phyloP scores from a whole-genome alignment of 1,284 basidiomycete species.

The Cutaneotrichosporon sp. region DNA sequence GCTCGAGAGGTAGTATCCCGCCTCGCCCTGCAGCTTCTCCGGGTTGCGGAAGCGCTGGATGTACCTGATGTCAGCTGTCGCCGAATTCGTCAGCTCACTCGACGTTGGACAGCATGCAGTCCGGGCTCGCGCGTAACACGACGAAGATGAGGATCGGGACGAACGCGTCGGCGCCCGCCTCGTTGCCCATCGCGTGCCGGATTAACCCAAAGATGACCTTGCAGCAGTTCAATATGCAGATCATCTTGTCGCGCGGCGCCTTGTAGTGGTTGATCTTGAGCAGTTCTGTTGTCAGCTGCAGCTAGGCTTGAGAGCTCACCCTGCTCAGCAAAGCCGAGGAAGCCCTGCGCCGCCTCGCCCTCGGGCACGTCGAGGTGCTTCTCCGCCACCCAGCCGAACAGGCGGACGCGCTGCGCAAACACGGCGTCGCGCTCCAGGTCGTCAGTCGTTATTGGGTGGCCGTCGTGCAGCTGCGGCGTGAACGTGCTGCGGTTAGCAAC shows the following conservation, averaged over 20 bases:
- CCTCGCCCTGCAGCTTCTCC: conserved; percentile 85
- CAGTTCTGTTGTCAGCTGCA: conserved; percentile 62
- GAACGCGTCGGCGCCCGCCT: conserved; percentile 81
- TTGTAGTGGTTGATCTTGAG: conserved; percentile 99
- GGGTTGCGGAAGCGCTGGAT: conserved; percentile 94
- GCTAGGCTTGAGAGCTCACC: conserved; percentile 58
- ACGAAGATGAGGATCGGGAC: conserved; percentile 94
- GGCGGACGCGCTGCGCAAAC: conserved; percentile 81
- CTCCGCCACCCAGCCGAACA: conserved; percentile 89
- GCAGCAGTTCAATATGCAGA: conserved; percentile 96
- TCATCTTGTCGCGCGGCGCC: conserved; percentile 95
- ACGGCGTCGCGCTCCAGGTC: conserved; percentile 94
- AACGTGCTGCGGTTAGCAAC: conserved; percentile 66
- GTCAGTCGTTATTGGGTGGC: conserved; percentile 81
- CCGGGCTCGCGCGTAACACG: conserved; percentile 89
- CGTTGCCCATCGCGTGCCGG: conserved; percentile 67
- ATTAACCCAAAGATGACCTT: conserved; percentile 99
- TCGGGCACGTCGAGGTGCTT: conserved; percentile 78
- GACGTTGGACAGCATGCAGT: conserved; percentile 90
- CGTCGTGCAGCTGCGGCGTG: conserved; percentile 71
- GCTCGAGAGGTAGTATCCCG: conserved; percentile 95
- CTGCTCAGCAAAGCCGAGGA: conserved; percentile 91
- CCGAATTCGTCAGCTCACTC: conserved; percentile 63
- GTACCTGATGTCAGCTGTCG: conserved; percentile 62
- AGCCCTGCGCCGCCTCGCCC: conserved; percentile 64